A percentile compares a stretch with the other conserved stretches of the same genome.
phyloP scores from a whole-genome alignment of 257 asterid species.

The Solanum chiquidenum region DNA sequence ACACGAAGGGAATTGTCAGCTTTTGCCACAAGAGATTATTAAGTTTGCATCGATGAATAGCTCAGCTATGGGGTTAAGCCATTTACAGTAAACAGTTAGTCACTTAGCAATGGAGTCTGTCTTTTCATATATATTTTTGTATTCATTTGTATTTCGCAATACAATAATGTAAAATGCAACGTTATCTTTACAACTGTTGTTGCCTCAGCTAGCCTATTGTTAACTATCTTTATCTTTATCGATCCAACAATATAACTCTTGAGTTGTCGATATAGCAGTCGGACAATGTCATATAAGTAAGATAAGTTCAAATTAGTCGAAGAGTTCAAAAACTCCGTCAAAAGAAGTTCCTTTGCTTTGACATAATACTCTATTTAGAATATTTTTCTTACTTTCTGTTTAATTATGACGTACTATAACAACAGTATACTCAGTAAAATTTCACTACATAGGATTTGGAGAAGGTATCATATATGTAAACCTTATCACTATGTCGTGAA shows the following conservation, averaged over 20 bases:
- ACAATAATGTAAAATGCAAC: not conserved
- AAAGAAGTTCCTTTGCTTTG: not conserved
- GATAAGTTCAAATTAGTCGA: too few species aligned
- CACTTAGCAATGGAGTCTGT: constrained; percentile 15
- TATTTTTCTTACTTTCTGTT: fast-evolving
- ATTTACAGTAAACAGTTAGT: constrained; percentile 27
- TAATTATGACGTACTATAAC: too few species aligned
- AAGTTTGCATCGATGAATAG: constrained; percentile 57
- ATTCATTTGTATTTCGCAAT: not conserved
- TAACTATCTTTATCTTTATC: not conserved
- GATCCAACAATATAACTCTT: not conserved
- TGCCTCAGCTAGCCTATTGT: not conserved
- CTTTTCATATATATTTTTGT: not conserved
- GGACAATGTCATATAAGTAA: too few species aligned
- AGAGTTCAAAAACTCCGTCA: too few species aligned
- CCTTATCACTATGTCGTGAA: fast-evolving
- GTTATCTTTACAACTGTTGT: not conserved
- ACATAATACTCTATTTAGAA: too few species aligned
- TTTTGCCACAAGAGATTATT: constrained; percentile 57
- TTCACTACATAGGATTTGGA: fast-evolving
- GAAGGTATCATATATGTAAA: not conserved
- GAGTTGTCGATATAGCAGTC: too few species aligned
- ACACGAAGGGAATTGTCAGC: constrained; percentile 40
- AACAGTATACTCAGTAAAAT: not conserved
- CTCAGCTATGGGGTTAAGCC: constrained; percentile 71